These are phyloP conservation scores for Plasmodium fragile DNA, from an alignment of 169 alveolate genomes.

Conservation along the genomic window DNA sequence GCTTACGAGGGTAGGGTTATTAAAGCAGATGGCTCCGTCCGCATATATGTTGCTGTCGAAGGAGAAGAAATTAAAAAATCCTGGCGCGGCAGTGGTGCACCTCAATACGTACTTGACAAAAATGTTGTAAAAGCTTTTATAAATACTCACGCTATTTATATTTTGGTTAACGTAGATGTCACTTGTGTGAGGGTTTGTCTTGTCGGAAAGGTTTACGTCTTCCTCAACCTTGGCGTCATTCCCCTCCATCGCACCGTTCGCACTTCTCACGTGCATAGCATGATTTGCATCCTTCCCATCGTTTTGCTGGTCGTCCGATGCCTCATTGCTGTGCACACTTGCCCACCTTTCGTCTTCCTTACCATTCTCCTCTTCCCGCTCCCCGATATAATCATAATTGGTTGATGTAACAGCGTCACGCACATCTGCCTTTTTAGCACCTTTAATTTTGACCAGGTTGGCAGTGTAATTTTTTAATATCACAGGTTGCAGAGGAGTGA, in stretches of 20 bases:
- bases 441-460: constrained; percentile 22
- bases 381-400: background rate
- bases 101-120: constrained; percentile 84
- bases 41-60: constrained; percentile 83
- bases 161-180: constrained; percentile 61
- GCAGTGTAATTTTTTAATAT: constrained; percentile 83
- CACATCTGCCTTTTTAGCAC: background rate
- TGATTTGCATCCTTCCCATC: background rate
- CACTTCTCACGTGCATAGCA: too few relatives aligned
- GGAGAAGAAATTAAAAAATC: constrained; percentile 85
- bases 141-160: constrained; percentile 34
- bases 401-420: background rate
- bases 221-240: too few relatives aligned
- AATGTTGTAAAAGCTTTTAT: constrained; percentile 79
- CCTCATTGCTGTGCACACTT: background rate
- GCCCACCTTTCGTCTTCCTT: background rate
- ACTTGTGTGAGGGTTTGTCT: background rate
- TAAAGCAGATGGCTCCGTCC: constrained; percentile 91
- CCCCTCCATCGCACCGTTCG: too few relatives aligned
- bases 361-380: background rate
- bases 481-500: constrained; percentile 85
- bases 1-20: constrained; percentile 91
- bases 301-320: background rate
- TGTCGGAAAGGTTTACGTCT: background rate
- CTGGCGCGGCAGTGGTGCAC: constrained; percentile 92